Base-by-base conservation (phyloP, 116 monocot genomes). In the Iris pallida region DNA sequence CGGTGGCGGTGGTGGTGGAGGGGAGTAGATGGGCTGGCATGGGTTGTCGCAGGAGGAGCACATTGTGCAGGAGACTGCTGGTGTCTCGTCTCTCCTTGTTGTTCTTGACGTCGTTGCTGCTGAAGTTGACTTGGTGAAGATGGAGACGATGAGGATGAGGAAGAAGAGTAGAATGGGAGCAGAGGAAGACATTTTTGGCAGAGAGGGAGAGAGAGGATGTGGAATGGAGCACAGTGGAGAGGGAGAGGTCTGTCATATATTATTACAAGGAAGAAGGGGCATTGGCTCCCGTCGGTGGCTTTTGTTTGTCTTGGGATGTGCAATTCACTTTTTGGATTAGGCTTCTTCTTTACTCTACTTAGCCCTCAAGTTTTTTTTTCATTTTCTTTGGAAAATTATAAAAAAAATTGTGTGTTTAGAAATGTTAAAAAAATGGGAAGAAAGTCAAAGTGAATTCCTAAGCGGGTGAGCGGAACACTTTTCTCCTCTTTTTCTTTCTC, bases 21-120 rank as follows among this genome's bases (percentile, higher is more conserved):
- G 74, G 14, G 70, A 16, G 45, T 5, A 16, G 16, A 51, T 5
- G 7, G 70, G 71, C 51, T 67, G 78, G 67, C 86, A 86, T 8
- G 86, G 86, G 66, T 86, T 79, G 57, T 86, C 86, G 59, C 86
- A 86, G 20, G 82, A 79, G 56, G 75, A 59, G 76, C 86, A 86
- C 86, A 86, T 79, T 73, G 55, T 68, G 68, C 68, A 54, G 16
- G 68, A 2, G 55, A 41, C 13, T 8, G 49, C 12, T 4, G 49
- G 49, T 12, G 49, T 1, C 49, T 9, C 7, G 49, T 7, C 10
- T 12, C 1, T 49, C 49, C 1, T 8, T 18, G 42, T 16, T 18
- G 54, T 44, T 6, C 44, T 68, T 68, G 44, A 44, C 0, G 56
- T 42, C 30, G 44, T 7, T 11, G 16, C 10, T 41, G 43, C 16